These are phyloP conservation scores for Pichia kluyveri DNA, from an alignment of 805 yeast species.

Conservation along the genomic window DNA sequence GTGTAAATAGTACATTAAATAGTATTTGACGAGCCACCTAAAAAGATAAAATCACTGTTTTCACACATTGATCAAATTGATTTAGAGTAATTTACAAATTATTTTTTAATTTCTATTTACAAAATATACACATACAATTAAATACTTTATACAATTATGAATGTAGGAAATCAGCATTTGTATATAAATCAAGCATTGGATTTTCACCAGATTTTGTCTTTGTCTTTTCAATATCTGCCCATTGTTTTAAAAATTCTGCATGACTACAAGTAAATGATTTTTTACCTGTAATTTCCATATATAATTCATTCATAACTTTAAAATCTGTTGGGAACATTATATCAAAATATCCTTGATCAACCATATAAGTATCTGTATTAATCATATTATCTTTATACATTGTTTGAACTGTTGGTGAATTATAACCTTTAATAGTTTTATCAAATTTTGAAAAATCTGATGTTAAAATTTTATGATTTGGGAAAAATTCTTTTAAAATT, in stretches of 20 bases:
- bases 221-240: conserved; percentile 66
- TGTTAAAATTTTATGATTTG: conserved; percentile 63
- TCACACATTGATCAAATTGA: no score
- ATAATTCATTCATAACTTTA: conserved; percentile 48
- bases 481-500: conserved; percentile 54
- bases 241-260: conserved; percentile 51
- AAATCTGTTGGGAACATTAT: conserved; percentile 84
- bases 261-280: conserved; percentile 47
- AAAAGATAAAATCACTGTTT: no score
- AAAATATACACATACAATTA: no score
- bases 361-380: conserved; percentile 66
- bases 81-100: no score
- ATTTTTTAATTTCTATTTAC: no score
- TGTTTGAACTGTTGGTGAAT: conserved; percentile 76
- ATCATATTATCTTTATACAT: conserved; percentile 59
- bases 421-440: conserved; percentile 46
- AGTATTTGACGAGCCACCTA: no score
- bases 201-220: conserved; percentile 71
- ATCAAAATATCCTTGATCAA: conserved; percentile 78
- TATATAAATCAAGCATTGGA: conserved; percentile 72
- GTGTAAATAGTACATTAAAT: no score
- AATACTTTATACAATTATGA: conserved; percentile 18
- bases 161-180: conserved; percentile 61
- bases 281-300: conserved; percentile 55
- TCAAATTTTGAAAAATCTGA: conserved; percentile 58